A percentile compares a stretch with the other conserved stretches of the same genome.
These are phyloP conservation scores for Fusarium hostae DNA, from an alignment of 2,329 filamentous ascomycete genomes.

Conservation along the genomic window DNA sequence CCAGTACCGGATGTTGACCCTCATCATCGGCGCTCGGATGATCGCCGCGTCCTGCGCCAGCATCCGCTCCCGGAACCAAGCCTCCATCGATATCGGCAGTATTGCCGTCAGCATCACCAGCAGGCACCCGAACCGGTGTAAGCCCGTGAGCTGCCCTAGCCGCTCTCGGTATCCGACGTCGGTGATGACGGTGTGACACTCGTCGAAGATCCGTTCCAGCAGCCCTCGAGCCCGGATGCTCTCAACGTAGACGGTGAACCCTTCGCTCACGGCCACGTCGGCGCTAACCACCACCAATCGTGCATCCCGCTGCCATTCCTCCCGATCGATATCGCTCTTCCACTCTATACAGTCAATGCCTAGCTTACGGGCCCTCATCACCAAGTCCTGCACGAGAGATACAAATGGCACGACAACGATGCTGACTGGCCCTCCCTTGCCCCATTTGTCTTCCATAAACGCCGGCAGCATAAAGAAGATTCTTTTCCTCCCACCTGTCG, in stretches of 20 bases:
- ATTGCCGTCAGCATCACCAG: background rate
- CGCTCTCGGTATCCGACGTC: background rate
- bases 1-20: too few relatives aligned
- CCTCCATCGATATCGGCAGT: background rate
- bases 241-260: background rate
- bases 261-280: background rate
- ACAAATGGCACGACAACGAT: background rate
- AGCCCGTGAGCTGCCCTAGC: background rate
- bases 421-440: background rate
- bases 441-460: background rate
- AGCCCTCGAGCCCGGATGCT: background rate
- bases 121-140: background rate
- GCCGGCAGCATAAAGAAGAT: background rate
- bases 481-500: background rate
- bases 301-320: background rate
- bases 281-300: background rate
- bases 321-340: background rate
- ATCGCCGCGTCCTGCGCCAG: too few relatives aligned
- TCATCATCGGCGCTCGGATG: too few relatives aligned
- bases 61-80: too few relatives aligned
- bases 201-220: too few relatives aligned
- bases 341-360: background rate
- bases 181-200: too few relatives aligned
- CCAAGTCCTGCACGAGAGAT: background rate
- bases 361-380: background rate